Evolutionary conservation across 768 basidiomycete species (phyloP).

Genomic region (Hygrophorus russula): DNA sequence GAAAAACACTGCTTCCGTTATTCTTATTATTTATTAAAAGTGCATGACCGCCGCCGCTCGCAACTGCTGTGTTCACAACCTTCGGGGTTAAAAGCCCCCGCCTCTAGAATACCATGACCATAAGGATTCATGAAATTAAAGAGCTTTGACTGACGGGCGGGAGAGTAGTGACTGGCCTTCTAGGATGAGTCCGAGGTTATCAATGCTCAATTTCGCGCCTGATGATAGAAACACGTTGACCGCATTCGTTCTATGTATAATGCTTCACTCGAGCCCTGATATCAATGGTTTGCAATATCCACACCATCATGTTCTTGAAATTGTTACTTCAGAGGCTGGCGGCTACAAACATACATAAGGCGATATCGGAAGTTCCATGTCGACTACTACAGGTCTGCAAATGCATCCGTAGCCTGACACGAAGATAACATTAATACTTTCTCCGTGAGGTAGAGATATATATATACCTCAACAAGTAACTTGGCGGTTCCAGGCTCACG

Average conservation of each 20-base stretch:
- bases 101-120: conserved; percentile 9
- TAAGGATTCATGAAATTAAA: conserved; percentile 18
- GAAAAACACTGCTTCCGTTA: too few species aligned
- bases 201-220: conserved; percentile 4
- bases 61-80: too few species aligned
- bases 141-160: conserved; percentile 5
- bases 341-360: conserved; percentile 9
- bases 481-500: conserved; percentile 62
- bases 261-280: too few species aligned
- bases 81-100: too few species aligned
- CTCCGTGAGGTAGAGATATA: too few species aligned
- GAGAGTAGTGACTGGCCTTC: conserved; percentile 10
- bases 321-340: neutral
- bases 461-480: conserved; percentile 55
- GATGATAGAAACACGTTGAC: conserved; percentile 13
- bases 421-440: too few species aligned
- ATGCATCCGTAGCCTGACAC: too few species aligned
- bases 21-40: too few species aligned
- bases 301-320: too few species aligned
- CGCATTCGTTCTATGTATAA: too few species aligned
- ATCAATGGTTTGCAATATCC: too few species aligned
- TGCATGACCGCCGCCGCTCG: too few species aligned
- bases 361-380: conserved; percentile 77
- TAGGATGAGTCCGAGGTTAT: conserved; percentile 14
- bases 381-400: conserved; percentile 39